phyloP scores from a whole-genome alignment of 495 filamentous ascomycete genomes.

The Penicillium arizonense region DNA sequence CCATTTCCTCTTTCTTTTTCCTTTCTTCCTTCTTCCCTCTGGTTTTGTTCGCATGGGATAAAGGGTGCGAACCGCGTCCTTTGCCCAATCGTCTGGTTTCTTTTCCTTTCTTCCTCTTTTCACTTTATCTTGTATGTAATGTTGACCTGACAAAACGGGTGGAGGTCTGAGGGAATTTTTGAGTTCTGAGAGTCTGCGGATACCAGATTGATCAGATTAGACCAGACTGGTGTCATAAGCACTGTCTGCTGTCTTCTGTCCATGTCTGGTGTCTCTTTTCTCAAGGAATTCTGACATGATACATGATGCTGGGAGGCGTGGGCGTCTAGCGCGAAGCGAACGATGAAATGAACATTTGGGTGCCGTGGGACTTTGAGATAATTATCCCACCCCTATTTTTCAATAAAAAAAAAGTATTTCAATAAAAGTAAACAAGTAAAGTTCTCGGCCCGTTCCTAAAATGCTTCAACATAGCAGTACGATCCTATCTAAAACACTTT shows the following conservation, averaged over 20 bases:
- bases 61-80: neutral
- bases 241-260: too few species aligned
- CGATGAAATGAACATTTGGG: constrained; percentile 15
- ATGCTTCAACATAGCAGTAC: too few species aligned
- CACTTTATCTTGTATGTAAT: constrained; percentile 26
- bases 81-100: constrained; percentile 6
- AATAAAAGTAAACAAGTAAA: neutral
- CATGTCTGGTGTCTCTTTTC: neutral
- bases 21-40: constrained; percentile 7
- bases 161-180: constrained; percentile 17
- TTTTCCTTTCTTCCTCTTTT: neutral
- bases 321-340: constrained; percentile 3
- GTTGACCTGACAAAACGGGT: constrained; percentile 12
- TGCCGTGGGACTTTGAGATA: neutral
- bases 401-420: too few species aligned
- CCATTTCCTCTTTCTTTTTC: constrained; percentile 2
- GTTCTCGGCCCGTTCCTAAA: neutral
- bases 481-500: too few species aligned
- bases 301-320: neutral
- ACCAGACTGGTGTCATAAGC: too few species aligned
- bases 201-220: too few species aligned
- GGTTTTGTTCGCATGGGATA: constrained; percentile 4
- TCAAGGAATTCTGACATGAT: constrained; percentile 1
- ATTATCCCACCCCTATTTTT: too few species aligned
- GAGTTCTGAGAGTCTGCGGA: neutral